Base-by-base conservation (phyloP, 2,329 filamentous ascomycete species). In the Penicillium sp. region DNA sequence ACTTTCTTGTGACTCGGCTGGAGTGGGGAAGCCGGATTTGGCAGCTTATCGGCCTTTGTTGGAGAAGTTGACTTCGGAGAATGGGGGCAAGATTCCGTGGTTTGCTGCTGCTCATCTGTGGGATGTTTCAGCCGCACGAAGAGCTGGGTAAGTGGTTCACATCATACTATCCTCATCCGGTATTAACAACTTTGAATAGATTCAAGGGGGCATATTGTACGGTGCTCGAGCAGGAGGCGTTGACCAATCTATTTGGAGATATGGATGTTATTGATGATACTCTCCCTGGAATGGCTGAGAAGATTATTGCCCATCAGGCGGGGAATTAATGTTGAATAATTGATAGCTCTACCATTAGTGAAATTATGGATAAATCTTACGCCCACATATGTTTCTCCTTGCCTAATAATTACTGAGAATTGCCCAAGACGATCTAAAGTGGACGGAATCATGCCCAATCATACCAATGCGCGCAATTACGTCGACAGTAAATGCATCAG, bases 91-190 rank as follows among this genome's bases (percentile, higher is more conserved):
- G 45, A 55, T 56, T 37, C 65, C 67, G 33, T 71, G 68, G 68
- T 71, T 71, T 65, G 68, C 68, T 33, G 68, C 68, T 2, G 68
- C 64, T 29, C 68, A 70, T 60, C 66, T 69, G 66, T 70, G 68
- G 68, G 67, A 70, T 60, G 68, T 66, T 16, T 68, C 67, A 48
- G 67, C 67, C 22, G 67, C 68, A 11, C 57, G 64, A 14, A 58
- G 55, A 21, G 58, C 61, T 56, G 68, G 67, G 67, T 70, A 58
- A 55, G 62, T 62, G 3, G 33, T 19, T 26, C 21, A 22, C 14
- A 5, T 33, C 14, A 11, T 44, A 8, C 19, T n/a, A 43, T 21
- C 16, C 39, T 49, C n/a, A 49, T 16, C 19, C 7, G 27, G 10
- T 13, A 9, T 5, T 49, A 49, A 49, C 10, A 4, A 8, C 19